These are phyloP conservation scores for Myriosclerotinia curreyana DNA, from an alignment of 2,329 filamentous ascomycete genomes.

Conservation along the genomic window DNA sequence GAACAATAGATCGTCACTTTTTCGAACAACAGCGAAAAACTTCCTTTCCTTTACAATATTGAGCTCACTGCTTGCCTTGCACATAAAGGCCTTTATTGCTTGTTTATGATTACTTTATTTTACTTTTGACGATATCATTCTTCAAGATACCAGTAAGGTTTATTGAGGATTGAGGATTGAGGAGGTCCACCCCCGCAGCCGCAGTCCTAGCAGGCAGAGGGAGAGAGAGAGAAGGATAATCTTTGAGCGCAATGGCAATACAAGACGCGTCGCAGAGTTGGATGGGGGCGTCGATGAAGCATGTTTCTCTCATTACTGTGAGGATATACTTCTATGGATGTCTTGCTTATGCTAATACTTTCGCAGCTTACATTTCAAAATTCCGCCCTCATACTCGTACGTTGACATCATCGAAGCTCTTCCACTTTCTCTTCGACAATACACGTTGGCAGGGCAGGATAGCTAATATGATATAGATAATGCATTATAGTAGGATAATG, in stretches of 20 bases:
- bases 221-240: neutral
- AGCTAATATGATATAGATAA: conserved; percentile 54
- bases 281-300: conserved; percentile 64
- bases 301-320: conserved; percentile 64
- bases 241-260: conserved; percentile 13
- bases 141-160: neutral
- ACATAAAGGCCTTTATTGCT: conserved; percentile 12
- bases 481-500: conserved; percentile 96
- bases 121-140: neutral
- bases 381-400: conserved; percentile 70
- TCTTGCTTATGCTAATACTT: conserved; percentile 34
- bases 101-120: conserved; percentile 7
- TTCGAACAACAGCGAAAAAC: neutral
- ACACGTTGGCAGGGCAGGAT: neutral
- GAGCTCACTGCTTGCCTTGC: conserved; percentile 15
- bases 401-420: conserved; percentile 28
- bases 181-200: conserved; percentile 13
- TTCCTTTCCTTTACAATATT: conserved; percentile 19
- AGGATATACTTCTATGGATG: conserved; percentile 34
- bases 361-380: conserved; percentile 74
- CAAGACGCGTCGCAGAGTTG: conserved; percentile 27
- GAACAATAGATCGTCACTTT: conserved; percentile 14
- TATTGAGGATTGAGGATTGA: neutral
- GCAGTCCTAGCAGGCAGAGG: neutral
- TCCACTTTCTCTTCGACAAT: neutral